phyloP scores from a whole-genome alignment of 441 rosid species.

The Biscutella laevigata region DNA sequence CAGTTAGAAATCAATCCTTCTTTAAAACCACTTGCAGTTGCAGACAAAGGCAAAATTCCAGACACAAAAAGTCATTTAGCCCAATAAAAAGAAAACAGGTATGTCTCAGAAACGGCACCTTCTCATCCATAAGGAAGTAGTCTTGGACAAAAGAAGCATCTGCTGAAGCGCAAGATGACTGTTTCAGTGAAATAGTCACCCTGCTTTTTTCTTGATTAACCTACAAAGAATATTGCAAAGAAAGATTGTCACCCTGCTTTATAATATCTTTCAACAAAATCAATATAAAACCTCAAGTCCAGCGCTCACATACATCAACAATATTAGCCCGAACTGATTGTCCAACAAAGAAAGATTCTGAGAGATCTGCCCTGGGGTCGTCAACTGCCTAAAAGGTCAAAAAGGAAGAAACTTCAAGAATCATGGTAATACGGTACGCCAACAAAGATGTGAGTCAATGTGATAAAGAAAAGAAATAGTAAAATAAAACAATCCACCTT shows the following conservation, averaged over 20 bases:
- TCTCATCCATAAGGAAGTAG: slow-evolving; percentile 64
- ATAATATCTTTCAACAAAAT: slow-evolving; percentile 10
- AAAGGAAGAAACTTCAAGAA: not conserved
- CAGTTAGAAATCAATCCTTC: slow-evolving; percentile 1
- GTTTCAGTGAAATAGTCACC: slow-evolving; percentile 77
- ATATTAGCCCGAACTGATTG: slow-evolving; percentile 92
- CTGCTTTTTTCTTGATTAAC: slow-evolving; percentile 61
- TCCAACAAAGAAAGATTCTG: slow-evolving; percentile 70
- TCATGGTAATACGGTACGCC: not conserved
- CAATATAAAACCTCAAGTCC: slow-evolving; percentile 11
- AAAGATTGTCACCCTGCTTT: slow-evolving; percentile 2
- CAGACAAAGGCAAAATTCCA: not conserved
- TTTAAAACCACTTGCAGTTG: not conserved
- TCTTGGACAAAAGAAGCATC: slow-evolving; percentile 79
- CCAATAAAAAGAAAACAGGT: not conserved
- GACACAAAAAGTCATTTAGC: not conserved
- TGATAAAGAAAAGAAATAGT: slow-evolving; percentile 12
- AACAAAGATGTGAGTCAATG: slow-evolving; percentile 1
- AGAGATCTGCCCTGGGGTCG: slow-evolving; percentile 53
- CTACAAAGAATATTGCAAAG: slow-evolving; percentile 32
- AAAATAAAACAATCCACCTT: slow-evolving; percentile 40
- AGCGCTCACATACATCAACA: slow-evolving; percentile 57
- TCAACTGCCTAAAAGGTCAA: slow-evolving; percentile 54
- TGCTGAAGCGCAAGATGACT: slow-evolving; percentile 74
- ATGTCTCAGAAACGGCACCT: slow-evolving; percentile 37